Base-by-base conservation (phyloP, 2,329 filamentous ascomycete species). In the Fusarium begoniae region DNA sequence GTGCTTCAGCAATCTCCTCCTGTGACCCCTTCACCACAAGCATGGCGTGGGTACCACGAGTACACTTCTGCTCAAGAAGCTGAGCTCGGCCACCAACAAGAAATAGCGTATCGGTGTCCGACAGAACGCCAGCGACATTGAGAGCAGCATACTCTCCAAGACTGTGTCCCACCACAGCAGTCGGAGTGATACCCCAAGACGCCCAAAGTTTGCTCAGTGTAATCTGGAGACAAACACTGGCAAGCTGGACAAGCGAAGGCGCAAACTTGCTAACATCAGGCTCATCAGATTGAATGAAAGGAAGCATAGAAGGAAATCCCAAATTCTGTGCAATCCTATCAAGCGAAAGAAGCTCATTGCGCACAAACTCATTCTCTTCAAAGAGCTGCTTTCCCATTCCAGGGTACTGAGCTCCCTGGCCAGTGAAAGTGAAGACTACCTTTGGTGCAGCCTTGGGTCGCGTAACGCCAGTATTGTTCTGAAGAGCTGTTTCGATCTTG, bases 41-140 rank as follows among this genome's bases (percentile, higher is more conserved):
- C 82, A 84, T 85, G 8, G 67, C 69, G 53, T 83, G 80, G 2
- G 69, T 80, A 4, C 80, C 77, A 0, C 68, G 55, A 6, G 83
- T 85, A 80, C 91, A 93, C 65, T 85, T 84, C 35, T 86, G 80
- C 70, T 89, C 84, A 13, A 92, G 83, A 20, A 92, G 79, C 70
- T 85, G 79, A 3, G 91, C 91, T 65, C 92, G 85, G 26, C 82
- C 77, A 13, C 91, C 91, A 10, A 92, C 90, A 0, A 93, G 83
- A 50, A 88, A 89, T 15, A 94, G 83, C 70, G 89, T 87, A 74
- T 92, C 90, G 40, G 84, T 84, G 22, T 86, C 87, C 2, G 89
- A 90, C 22, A 92, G 82, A n/a, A 92, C 89, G 30, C 90, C 90
- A 50, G 90, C 88, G 17, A 88, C 85, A 62, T 89, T 83, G 0